phyloP scores from a whole-genome alignment of 140 eudicot genomes.

The Stevia rebaudiana region DNA sequence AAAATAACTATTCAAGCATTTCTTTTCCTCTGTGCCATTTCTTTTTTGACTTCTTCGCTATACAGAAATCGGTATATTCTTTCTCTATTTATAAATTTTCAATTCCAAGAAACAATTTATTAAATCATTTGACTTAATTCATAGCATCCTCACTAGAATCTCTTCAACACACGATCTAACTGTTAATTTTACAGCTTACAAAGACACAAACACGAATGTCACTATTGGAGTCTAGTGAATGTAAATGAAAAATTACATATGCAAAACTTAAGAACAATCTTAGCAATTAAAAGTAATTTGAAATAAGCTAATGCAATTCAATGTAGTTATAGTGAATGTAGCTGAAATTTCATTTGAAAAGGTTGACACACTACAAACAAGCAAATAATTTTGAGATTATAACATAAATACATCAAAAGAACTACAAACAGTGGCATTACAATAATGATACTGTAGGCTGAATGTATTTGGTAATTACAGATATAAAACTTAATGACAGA shows the following conservation, averaged over 20 bases:
- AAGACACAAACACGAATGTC: slow-evolving; percentile 9
- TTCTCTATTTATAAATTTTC: neutral
- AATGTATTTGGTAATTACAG: neutral
- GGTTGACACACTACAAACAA: neutral
- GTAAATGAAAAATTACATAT: neutral
- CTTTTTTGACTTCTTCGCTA: neutral
- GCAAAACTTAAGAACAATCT: slow-evolving; percentile 11
- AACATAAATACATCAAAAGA: neutral
- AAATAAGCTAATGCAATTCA: neutral
- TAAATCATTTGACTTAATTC: neutral
- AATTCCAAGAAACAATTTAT: neutral
- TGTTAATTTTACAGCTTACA: neutral
- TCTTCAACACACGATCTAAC: neutral
- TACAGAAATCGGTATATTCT: neutral
- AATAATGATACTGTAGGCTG: neutral
- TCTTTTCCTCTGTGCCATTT: slow-evolving; percentile 6
- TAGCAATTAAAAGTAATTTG: neutral
- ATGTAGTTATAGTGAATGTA: slow-evolving; percentile 1
- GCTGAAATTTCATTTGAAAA: neutral
- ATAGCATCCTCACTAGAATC: neutral
- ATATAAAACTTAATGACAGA: neutral
- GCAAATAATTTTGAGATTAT: neutral
- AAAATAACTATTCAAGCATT: slow-evolving; percentile 2
- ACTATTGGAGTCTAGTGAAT: neutral
- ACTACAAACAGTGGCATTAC: neutral